Percentiles rank a stretch among this genome's conserved stretches.
phyloP scores from a whole-genome alignment of 1,139 yeast species.

The Arxiozyma bovina region DNA sequence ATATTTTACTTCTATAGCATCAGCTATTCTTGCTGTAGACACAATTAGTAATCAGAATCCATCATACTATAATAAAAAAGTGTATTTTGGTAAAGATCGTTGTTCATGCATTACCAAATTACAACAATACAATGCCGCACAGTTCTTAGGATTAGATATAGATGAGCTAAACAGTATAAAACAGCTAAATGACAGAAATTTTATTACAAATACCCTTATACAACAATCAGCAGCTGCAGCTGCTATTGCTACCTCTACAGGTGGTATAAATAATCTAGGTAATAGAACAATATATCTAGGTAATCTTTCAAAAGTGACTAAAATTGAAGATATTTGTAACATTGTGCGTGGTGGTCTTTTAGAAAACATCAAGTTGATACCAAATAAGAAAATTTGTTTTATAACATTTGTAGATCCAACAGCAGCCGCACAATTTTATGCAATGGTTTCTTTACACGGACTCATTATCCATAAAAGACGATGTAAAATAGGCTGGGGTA shows the following conservation, averaged over 20 bases:
- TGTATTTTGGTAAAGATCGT: conserved; percentile 82
- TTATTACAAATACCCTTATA: conserved; percentile 36
- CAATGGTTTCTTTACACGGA: conserved; percentile 77
- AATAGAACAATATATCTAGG: conserved; percentile 90
- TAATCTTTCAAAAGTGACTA: conserved; percentile 74
- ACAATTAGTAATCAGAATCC: conserved; percentile 48
- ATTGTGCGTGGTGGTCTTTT: conserved; percentile 87
- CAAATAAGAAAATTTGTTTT: conserved; percentile 87
- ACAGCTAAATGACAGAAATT: conserved; percentile 57
- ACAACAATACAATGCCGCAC: conserved; percentile 96
- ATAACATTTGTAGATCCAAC: conserved; percentile 85
- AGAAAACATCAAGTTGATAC: conserved; percentile 62
- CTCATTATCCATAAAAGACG: conserved; percentile 70
- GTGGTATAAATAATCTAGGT: conserved; percentile 74
- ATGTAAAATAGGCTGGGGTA: conserved; percentile 93
- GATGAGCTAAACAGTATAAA: conserved; percentile 71
- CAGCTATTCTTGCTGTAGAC: conserved; percentile 79
- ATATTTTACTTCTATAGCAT: conserved; percentile 73
- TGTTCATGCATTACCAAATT: conserved; percentile 80
- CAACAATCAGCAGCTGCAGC: conserved; percentile 75
- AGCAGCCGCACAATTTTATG: conserved; percentile 90
- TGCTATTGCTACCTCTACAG: conserved; percentile 68
- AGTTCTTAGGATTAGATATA: conserved; percentile 83
- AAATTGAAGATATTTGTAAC: conserved; percentile 87
- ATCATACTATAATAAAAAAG: conserved; percentile 53